Evolutionary conservation across 2,329 filamentous ascomycete species (phyloP).

Genomic region (Fusarium setosum): DNA sequence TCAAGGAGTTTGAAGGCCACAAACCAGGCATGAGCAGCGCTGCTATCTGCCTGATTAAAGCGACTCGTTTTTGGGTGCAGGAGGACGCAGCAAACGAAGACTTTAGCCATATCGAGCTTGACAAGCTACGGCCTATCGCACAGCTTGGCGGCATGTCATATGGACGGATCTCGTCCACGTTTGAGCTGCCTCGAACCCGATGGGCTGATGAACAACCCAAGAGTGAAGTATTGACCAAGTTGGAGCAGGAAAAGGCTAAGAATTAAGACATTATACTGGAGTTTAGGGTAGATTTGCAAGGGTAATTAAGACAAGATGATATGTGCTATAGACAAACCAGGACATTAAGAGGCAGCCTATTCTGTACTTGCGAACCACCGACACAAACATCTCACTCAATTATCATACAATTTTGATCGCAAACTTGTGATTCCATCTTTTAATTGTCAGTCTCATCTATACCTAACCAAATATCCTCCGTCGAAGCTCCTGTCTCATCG

Average conservation of each 20-base stretch:
- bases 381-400: too few species aligned
- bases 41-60: neutral
- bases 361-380: too few species aligned
- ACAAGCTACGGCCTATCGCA: neutral
- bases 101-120: neutral
- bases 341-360: too few species aligned
- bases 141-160: neutral
- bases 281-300: too few species aligned
- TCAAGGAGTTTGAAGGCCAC: neutral
- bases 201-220: neutral
- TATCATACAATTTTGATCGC: too few species aligned
- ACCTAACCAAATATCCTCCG: conserved; percentile 37
- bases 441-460: neutral
- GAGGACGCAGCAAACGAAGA: neutral
- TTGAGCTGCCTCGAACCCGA: neutral
- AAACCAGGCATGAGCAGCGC: neutral
- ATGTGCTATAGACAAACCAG: too few species aligned
- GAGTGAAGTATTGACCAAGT: neutral
- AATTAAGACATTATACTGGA: too few species aligned
- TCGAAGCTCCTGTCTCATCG: conserved; percentile 45
- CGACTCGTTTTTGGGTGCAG: neutral
- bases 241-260: neutral
- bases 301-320: too few species aligned
- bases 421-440: too few species aligned
- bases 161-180: neutral